Evolutionary conservation across 2,329 filamentous ascomycete genomes (phyloP), one percentile per base, ranked within the genome.

Genomic region (Ophiostoma triangulosporum): DNA sequence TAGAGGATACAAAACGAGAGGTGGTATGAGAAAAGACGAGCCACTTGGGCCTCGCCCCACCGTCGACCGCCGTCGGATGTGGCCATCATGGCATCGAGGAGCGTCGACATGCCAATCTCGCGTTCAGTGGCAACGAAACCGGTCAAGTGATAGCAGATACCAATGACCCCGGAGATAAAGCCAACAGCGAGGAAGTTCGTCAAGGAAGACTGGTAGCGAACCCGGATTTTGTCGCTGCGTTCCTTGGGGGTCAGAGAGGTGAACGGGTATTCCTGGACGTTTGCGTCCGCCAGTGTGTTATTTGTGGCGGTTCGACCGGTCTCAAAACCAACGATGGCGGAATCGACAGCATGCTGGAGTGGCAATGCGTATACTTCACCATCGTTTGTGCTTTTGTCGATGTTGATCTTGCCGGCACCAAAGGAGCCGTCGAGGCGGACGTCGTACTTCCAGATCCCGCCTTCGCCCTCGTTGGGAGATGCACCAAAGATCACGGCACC

Each of bases 31-130:
- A 90, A 64, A 14, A 95, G 74, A n/a, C 90, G 77, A 1, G 85
- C 83, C 22, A 81, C 78, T 67, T 91, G 87, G 9, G 85, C 81
- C 62, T 88, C 75, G 35, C 54, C 56, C 87, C 88, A 94, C 43
- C 78, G 72, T 49, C 75, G 75, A 53, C 76, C 75, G 20, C 45
- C 20, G 3, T 48, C 56, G 0, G 57, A 58, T 53, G 86, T 86
- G 0, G 87, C 84, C 74, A 93, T 90, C 88, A 95, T 95, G 53
- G 88, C 84, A 67, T 96, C 90, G 43, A 96, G 80, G 27, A 96
- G 73, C 58, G 89, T 86, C 4, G 87, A 87, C 77, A 95, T 93
- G 55, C 89, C 90, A 15, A 81, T 73, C 69, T 96, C 90, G 54
- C 90, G 75, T 68, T 96, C 90, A 2, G 83, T 81, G 7, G 90